Evolutionary conservation across 805 yeast species (phyloP).

Genomic region (Candida takata): DNA sequence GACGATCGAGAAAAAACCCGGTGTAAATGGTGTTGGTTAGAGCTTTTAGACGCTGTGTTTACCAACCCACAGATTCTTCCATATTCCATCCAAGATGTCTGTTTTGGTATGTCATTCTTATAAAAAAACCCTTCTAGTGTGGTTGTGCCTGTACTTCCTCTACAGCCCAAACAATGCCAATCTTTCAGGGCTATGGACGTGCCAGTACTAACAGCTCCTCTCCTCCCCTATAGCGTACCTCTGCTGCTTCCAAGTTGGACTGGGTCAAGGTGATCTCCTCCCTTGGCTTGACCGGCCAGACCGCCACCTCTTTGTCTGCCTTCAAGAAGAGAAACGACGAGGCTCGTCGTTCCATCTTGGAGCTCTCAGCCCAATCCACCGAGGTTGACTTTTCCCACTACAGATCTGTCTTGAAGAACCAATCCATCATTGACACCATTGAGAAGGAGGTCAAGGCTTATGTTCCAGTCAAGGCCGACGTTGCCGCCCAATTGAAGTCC

Average conservation of each 20-base stretch:
- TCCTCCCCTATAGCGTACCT: conserved; percentile 26
- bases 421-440: conserved; percentile 68
- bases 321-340: conserved; percentile 99
- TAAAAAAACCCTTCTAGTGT: too few relatives aligned
- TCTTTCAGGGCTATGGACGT: too few relatives aligned
- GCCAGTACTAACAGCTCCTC: too few relatives aligned
- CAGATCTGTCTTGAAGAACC: conserved; percentile 76
- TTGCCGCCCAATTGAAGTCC: conserved; percentile 82
- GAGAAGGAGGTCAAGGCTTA: conserved; percentile 69
- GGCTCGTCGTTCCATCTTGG: conserved; percentile 76
- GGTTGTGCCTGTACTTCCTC: too few relatives aligned
- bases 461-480: conserved; percentile 81
- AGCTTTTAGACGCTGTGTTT: too few relatives aligned
- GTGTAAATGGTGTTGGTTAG: too few relatives aligned
- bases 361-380: conserved; percentile 65
- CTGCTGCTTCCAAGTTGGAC: conserved; percentile 82
- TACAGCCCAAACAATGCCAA: too few relatives aligned
- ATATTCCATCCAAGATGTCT: too few relatives aligned
- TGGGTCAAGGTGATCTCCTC: conserved; percentile 89
- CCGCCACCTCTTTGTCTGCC: conserved; percentile 80
- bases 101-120: too few relatives aligned
- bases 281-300: conserved; percentile 87
- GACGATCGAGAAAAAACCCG: too few relatives aligned
- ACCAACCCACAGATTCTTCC: too few relatives aligned
- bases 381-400: conserved; percentile 77